These are phyloP conservation scores for Agapanthus africanus DNA, from an alignment of 106 monocot species.

Conservation along the genomic window DNA sequence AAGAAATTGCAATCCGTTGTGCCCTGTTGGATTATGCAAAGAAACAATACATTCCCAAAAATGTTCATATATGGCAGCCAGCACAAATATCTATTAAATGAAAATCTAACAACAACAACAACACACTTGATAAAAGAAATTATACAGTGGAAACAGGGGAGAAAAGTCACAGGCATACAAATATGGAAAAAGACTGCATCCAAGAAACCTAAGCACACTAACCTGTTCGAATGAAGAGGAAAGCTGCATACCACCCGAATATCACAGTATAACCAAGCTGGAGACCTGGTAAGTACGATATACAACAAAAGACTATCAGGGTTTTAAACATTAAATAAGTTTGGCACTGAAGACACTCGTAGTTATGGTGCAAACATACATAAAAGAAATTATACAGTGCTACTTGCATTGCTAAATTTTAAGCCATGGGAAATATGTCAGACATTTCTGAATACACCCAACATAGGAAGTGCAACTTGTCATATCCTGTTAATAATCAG, in stretches of 20 bases:
- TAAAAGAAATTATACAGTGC: background rate
- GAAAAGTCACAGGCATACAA: background rate
- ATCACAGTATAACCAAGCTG: slow-evolving; percentile 94
- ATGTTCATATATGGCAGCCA: too few relatives aligned
- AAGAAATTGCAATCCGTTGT: too few relatives aligned
- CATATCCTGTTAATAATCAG: background rate
- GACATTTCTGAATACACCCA: background rate
- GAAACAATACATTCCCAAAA: background rate
- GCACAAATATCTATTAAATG: too few relatives aligned
- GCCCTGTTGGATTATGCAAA: too few relatives aligned
- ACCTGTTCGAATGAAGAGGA: slow-evolving; percentile 97
- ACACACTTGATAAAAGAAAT: too few relatives aligned
- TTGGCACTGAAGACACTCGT: background rate
- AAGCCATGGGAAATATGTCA: background rate
- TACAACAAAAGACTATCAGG: background rate
- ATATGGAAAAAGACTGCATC: background rate
- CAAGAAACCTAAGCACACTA: slow-evolving; percentile 8
- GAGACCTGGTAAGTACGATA: slow-evolving; percentile 38
- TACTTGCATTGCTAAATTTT: background rate
- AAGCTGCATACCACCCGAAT: slow-evolving; percentile 94
- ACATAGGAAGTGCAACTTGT: background rate
- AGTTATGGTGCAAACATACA: background rate
- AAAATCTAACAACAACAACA: too few relatives aligned
- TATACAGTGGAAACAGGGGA: background rate
- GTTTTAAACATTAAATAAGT: background rate